These are phyloP conservation scores for Laburnicola sp. DNA, from an alignment of 2,329 filamentous ascomycete species.

Conservation along the genomic window DNA sequence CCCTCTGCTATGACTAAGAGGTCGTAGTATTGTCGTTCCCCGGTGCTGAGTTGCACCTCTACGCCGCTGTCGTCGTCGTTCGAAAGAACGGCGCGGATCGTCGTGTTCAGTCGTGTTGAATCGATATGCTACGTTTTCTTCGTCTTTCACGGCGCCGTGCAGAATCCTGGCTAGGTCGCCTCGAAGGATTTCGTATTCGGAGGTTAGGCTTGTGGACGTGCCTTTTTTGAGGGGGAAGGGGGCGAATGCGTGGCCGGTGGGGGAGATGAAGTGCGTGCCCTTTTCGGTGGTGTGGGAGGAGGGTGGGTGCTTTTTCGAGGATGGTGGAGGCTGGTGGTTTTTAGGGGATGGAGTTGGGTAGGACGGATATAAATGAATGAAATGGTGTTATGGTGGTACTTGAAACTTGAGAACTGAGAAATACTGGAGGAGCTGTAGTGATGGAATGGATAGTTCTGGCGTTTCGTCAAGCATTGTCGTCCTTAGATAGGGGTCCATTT, in stretches of 20 bases:
- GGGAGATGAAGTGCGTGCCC: slow-evolving; percentile 41
- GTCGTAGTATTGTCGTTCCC: slow-evolving; percentile 51
- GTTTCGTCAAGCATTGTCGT: too few relatives aligned
- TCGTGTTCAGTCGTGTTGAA: slow-evolving; percentile 31
- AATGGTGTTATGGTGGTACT: too few relatives aligned
- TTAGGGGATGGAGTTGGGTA: too few relatives aligned
- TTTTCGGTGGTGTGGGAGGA: slow-evolving; percentile 42
- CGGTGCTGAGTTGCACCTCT: slow-evolving; percentile 50
- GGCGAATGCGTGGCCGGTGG: slow-evolving; percentile 11
- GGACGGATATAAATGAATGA: too few relatives aligned
- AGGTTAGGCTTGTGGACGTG: slow-evolving; percentile 11
- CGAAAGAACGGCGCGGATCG: slow-evolving; percentile 27
- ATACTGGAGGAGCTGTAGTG: too few relatives aligned
- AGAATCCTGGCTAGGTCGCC: slow-evolving; percentile 56
- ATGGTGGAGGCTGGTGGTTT: too few relatives aligned
- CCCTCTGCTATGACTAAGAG: slow-evolving; percentile 62
- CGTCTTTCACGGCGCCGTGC: slow-evolving; percentile 44
- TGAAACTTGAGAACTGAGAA: too few relatives aligned
- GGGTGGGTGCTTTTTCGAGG: too few relatives aligned
- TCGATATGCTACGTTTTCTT: slow-evolving; percentile 30
- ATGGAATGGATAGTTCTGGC: too few relatives aligned
- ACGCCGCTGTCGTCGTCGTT: slow-evolving; percentile 45
- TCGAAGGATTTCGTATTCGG: slow-evolving; percentile 52
- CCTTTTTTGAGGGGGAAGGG: slow-evolving; percentile 18
- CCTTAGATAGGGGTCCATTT: too few relatives aligned